phyloP scores from a whole-genome alignment of 2,329 filamentous ascomycete genomes.

The Penicillium sp. region DNA sequence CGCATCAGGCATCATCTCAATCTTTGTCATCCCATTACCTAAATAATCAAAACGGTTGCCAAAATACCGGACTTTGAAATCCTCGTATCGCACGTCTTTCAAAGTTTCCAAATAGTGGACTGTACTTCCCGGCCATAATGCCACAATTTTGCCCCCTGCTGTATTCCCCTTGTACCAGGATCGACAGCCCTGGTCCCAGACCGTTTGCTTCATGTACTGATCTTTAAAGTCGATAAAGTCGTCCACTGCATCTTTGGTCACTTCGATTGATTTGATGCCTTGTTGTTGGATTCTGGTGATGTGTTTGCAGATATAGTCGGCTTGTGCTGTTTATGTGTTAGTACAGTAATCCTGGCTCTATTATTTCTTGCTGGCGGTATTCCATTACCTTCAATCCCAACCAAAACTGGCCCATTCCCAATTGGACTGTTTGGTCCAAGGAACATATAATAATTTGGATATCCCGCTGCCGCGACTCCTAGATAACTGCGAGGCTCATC shows the following conservation, averaged over 20 bases:
- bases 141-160: conserved; percentile 15
- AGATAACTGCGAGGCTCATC: conserved; percentile 49
- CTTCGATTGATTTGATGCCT: conserved; percentile 39
- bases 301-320: conserved; percentile 50
- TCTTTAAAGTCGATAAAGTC: conserved; percentile 41
- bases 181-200: conserved; percentile 39
- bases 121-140: conserved; percentile 27
- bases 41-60: conserved; percentile 24
- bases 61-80: conserved; percentile 25
- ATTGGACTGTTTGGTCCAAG: conserved; percentile 41
- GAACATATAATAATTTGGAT: conserved; percentile 52
- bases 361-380: background rate
- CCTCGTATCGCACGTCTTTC: conserved; percentile 21
- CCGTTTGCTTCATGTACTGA: conserved; percentile 38
- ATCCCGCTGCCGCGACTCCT: conserved; percentile 50
- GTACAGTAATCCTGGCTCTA: background rate
- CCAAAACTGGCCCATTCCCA: conserved; percentile 43
- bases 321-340: conserved; percentile 30
- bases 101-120: conserved; percentile 29
- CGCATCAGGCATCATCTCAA: conserved; percentile 18
- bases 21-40: conserved; percentile 24
- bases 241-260: conserved; percentile 40
- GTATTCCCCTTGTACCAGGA: conserved; percentile 44
- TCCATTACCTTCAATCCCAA: conserved; percentile 43
- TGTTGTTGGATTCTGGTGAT: conserved; percentile 34